phyloP scores from a whole-genome alignment of 176 grass and related monocot genomes.

The Triticum urartu region DNA sequence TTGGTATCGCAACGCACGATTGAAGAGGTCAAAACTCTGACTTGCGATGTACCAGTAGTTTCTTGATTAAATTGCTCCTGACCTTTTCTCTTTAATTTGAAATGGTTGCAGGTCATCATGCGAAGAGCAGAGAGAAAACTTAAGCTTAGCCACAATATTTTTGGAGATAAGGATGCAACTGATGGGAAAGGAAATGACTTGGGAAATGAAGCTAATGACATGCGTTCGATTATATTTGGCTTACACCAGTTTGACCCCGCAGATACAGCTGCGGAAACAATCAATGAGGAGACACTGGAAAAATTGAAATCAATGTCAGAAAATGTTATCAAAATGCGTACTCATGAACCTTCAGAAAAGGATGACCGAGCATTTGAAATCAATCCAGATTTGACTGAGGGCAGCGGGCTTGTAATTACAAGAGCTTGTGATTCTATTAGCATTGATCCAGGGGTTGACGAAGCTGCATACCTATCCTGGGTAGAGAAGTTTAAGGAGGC shows the following conservation, averaged over 20 bases:
- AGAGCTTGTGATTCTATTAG: conserved; percentile 52
- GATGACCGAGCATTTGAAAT: conserved; percentile 70
- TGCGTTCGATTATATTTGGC: conserved; percentile 80
- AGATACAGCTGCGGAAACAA: conserved; percentile 41
- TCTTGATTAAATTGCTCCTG: conserved; percentile 18
- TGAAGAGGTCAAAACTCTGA: conserved; percentile 68
- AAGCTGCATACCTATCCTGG: conserved; percentile 86
- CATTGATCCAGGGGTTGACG: conserved; percentile 61
- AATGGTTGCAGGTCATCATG: conserved; percentile 77
- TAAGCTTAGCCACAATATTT: conserved; percentile 72
- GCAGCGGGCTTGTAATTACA: conserved; percentile 24
- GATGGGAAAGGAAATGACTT: conserved; percentile 44
- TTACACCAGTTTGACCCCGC: conserved; percentile 65
- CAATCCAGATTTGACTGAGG: conserved; percentile 50
- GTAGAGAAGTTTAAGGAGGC: conserved; percentile 84
- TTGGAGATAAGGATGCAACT: conserved; percentile 55
- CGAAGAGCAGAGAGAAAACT: conserved; percentile 93
- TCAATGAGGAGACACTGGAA: conserved; percentile 42
- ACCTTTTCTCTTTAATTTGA: neutral
- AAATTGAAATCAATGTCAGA: conserved; percentile 79
- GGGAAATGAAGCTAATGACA: conserved; percentile 61
- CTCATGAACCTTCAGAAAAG: conserved; percentile 52
- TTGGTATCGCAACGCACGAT: conserved; percentile 80
- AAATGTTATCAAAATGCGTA: conserved; percentile 66
- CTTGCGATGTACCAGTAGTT: conserved; percentile 13